Evolutionary conservation across 495 filamentous ascomycete species (phyloP).

Genomic region (Letharia columbiana): DNA sequence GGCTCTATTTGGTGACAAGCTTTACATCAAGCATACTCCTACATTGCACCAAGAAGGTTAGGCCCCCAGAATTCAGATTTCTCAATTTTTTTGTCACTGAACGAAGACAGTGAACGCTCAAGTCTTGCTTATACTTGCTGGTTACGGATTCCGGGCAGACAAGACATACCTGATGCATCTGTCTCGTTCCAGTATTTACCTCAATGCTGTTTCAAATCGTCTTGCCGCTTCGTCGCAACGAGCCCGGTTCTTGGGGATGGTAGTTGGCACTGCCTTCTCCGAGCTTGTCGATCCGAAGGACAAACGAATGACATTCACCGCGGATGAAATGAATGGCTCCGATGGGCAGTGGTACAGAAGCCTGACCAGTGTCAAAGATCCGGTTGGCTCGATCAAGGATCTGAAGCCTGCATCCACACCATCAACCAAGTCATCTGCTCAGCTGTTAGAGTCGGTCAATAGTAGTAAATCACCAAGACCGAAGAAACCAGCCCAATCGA

Average conservation of each 20-base stretch:
- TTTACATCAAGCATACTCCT: slow-evolving; percentile 78
- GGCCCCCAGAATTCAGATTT: slow-evolving; percentile 14
- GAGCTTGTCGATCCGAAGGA: slow-evolving; percentile 66
- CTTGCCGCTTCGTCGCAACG: slow-evolving; percentile 65
- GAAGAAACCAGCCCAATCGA: slow-evolving; percentile 23
- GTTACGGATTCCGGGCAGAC: slow-evolving; percentile 58
- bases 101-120: slow-evolving; percentile 60
- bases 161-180: slow-evolving; percentile 52
- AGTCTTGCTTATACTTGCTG: slow-evolving; percentile 65
- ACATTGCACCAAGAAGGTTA: slow-evolving; percentile 78
- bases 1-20: slow-evolving; percentile 68
- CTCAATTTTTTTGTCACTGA: slow-evolving; percentile 25
- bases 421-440: slow-evolving; percentile 10
- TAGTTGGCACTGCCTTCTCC: slow-evolving; percentile 75
- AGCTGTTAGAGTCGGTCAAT: slow-evolving; percentile 6
- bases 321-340: slow-evolving; percentile 62
- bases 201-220: slow-evolving; percentile 77
- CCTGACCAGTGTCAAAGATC: slow-evolving; percentile 55
- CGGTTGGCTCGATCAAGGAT: slow-evolving; percentile 49
- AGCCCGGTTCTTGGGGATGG: slow-evolving; percentile 82
- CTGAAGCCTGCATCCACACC: slow-evolving; percentile 27
- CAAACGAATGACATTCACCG: slow-evolving; percentile 70
- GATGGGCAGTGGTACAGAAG: slow-evolving; percentile 73
- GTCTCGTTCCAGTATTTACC: slow-evolving; percentile 60
- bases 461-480: slow-evolving; percentile 5